Percentiles rank a stretch among this genome's conserved stretches.
Conservation (phyloP, 1,284 basidiomycete species). For the Ceratobasidium sp. region DNA sequence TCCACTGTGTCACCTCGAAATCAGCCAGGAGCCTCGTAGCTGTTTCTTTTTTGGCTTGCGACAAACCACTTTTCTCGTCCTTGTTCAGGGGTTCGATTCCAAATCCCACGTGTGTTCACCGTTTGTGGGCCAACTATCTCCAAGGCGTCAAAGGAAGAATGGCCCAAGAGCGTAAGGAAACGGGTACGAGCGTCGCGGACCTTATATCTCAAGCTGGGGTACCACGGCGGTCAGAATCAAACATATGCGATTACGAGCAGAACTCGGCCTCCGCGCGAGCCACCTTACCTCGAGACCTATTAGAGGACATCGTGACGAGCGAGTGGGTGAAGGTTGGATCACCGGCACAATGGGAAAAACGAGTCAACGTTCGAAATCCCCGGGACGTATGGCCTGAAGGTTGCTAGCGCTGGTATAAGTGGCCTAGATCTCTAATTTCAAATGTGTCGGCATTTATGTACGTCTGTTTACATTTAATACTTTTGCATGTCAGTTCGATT, state of each 20-base stretch:
- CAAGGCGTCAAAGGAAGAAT: constrained; percentile 1
- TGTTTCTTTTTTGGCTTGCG: constrained; percentile 41
- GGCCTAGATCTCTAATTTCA: neutral
- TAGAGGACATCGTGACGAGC: constrained; percentile 29
- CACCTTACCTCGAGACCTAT: constrained; percentile 1
- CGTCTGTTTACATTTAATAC: neutral
- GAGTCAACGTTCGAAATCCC: constrained; percentile 28
- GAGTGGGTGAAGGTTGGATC: constrained; percentile 28
- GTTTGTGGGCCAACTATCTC: constrained; percentile 15
- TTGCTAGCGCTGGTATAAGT: neutral
- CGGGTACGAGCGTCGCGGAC: constrained; percentile 1
- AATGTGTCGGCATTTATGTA: constrained; percentile 18
- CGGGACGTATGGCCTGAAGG: constrained; percentile 36
- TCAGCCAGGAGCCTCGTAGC: constrained; percentile 22
- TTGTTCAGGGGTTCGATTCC: neutral
- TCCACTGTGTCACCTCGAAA: constrained; percentile 13
- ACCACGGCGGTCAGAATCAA: neutral
- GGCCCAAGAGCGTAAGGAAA: neutral
- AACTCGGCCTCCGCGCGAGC: constrained; percentile 8
- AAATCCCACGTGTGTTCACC: neutral
- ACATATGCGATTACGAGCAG: constrained; percentile 4
- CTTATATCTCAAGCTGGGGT: constrained; percentile 15
- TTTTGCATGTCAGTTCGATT: too few relatives aligned
- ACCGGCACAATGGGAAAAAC: constrained; percentile 4
- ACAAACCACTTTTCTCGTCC: constrained; percentile 29